Evolutionary conservation across 257 asterid genomes (phyloP).

Genomic region (Solanum stenotomum): DNA sequence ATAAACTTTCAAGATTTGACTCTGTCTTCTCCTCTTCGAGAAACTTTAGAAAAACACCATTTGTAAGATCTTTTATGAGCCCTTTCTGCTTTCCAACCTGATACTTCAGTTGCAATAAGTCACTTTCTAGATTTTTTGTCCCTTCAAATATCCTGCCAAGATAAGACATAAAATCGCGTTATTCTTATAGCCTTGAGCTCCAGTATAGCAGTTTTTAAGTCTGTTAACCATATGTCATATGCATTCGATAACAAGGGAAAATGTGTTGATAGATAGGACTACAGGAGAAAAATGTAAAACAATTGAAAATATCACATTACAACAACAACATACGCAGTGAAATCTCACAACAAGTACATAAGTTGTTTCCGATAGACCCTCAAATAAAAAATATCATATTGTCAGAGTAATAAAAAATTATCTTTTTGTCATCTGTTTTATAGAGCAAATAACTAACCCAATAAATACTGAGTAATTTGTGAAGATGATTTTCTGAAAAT

Average conservation of each 20-base stretch:
- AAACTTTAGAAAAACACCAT: slow-evolving; percentile 11
- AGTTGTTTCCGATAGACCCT: not conserved
- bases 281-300: not conserved
- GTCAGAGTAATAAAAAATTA: not conserved
- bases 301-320: not conserved
- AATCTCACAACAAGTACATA: not conserved
- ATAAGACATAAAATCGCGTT: not conserved
- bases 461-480: slow-evolving; percentile 56
- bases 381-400: not conserved
- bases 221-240: not conserved
- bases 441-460: slow-evolving; percentile 26
- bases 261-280: not conserved
- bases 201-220: not conserved
- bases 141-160: slow-evolving; percentile 52
- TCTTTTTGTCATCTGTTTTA: not conserved
- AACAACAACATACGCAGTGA: not conserved
- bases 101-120: slow-evolving; percentile 36
- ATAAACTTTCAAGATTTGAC: slow-evolving; percentile 15
- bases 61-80: slow-evolving; percentile 27
- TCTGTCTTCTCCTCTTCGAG: slow-evolving; percentile 35
- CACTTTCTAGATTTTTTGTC: slow-evolving; percentile 37
- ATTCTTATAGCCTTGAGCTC: not conserved
- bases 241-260: not conserved
- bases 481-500: slow-evolving; percentile 53
- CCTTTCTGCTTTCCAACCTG: slow-evolving; percentile 42